These are phyloP conservation scores for Ilyonectria robusta DNA, from an alignment of 2,329 filamentous ascomycete genomes.

Conservation along the genomic window DNA sequence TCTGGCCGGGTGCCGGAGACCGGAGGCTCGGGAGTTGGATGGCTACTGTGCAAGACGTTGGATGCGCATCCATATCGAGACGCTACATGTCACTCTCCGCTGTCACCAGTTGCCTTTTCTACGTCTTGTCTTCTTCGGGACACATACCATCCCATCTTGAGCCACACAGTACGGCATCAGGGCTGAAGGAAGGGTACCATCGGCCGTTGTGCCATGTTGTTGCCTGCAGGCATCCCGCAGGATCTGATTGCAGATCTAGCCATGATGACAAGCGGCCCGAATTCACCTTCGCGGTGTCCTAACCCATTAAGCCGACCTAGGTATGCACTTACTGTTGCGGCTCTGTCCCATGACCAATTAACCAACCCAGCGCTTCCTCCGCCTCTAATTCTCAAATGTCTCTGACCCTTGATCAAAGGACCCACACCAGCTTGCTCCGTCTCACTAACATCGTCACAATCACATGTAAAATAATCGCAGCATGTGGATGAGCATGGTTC, in stretches of 20 bases:
- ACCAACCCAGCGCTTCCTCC: conserved; percentile 8
- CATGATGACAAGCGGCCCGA: neutral
- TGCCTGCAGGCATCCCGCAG: conserved; percentile 30
- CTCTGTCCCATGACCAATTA: conserved; percentile 23
- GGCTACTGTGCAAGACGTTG: neutral
- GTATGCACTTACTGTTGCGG: conserved; percentile 15
- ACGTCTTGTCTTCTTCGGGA: neutral
- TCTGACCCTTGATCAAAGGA: conserved; percentile 30
- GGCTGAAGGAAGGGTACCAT: conserved; percentile 22
- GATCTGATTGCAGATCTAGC: conserved; percentile 28
- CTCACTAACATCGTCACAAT: conserved; percentile 30
- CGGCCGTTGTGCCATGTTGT: conserved; percentile 4
- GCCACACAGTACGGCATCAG: neutral
- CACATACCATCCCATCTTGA: neutral
- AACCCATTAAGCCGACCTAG: neutral
- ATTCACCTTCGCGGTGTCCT: neutral
- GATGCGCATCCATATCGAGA: neutral
- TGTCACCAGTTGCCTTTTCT: neutral
- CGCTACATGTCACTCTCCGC: neutral
- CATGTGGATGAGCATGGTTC: conserved; percentile 20
- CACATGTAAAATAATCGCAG: conserved; percentile 41
- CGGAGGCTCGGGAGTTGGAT: conserved; percentile 18
- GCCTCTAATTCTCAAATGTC: neutral
- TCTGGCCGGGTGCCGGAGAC: conserved; percentile 17
- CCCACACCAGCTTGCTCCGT: conserved; percentile 33